These are phyloP conservation scores for Juglanconis sp. DNA, from an alignment of 2,329 filamentous ascomycete species.

Conservation along the genomic window DNA sequence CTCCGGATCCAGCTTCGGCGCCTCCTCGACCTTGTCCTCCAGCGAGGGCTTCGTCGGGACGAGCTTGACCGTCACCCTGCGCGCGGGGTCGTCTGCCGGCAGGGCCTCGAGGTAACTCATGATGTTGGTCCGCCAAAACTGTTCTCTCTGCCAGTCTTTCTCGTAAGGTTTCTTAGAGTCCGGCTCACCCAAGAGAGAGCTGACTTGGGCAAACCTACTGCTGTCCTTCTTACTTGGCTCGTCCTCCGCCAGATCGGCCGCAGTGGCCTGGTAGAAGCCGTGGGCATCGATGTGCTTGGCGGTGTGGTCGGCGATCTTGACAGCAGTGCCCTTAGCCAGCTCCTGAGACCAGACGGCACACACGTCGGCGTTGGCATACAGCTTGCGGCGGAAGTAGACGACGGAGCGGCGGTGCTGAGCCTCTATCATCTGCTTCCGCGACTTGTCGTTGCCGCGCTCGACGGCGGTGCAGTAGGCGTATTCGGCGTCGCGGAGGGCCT, in stretches of 20 bases:
- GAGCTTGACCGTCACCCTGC: constrained; percentile 41
- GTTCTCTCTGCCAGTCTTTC: constrained; percentile 39
- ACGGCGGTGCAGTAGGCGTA: constrained; percentile 59
- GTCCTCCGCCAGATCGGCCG: constrained; percentile 26
- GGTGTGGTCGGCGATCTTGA: constrained; percentile 35
- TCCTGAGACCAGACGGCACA: constrained; percentile 60
- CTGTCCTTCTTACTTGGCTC: constrained; percentile 8
- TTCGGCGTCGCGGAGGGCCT: constrained; percentile 69
- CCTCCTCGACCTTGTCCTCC: constrained; percentile 24
- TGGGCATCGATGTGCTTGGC: constrained; percentile 25
- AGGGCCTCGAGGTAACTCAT: constrained; percentile 43
- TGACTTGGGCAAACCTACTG: not conserved
- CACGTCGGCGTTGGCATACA: constrained; percentile 71
- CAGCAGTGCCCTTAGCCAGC: constrained; percentile 36
- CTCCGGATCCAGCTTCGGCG: not conserved
- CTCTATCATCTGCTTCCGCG: constrained; percentile 70
- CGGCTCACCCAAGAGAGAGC: constrained; percentile 1
- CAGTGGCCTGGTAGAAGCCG: constrained; percentile 46
- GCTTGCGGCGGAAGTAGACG: constrained; percentile 65
- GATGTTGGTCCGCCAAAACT: constrained; percentile 45
- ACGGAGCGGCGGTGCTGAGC: constrained; percentile 79
- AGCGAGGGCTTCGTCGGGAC: constrained; percentile 29
- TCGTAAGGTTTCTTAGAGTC: constrained; percentile 23
- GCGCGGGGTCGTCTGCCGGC: constrained; percentile 40
- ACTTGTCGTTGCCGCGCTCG: constrained; percentile 58